Evolutionary conservation across 1,284 basidiomycete genomes (phyloP), one percentile per base, ranked within the genome.

Genomic region (Neotropicomus parvogracilis): DNA sequence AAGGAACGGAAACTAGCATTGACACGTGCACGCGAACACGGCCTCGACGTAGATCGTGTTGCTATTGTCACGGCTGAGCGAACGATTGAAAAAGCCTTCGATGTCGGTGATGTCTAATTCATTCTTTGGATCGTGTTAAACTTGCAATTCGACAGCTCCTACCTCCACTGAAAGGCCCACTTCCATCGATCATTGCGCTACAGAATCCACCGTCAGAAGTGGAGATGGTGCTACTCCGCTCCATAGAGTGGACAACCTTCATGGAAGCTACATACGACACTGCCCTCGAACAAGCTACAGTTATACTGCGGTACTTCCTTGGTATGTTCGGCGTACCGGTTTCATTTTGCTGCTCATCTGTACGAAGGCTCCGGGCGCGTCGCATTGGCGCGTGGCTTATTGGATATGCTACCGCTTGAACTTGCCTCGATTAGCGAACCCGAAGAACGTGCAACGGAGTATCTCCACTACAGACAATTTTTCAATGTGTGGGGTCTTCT

Each of bases 221-320:
- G 1, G 90, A 95, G 63, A 67, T 75, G 34, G 69, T 88, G 40
- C 74, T 99, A 9, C 77, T 97, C 42, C 80, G 92, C 9, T 88
- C 90, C 0, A 85, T 98, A 49, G 95, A 98, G 63, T 99, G 95
- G 95, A 89, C 95, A 38, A 89, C 83, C 0, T 89, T 92, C 65
- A 73, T 80, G 53, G 79, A 83, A 34, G 70, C 77, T 16, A 95
- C 91, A 1, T 82, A 85, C 54, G 70, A 74, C n/a, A 83, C 83
- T 14, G 92, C 92, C 0, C 71, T 97, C 4, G 79, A 87, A 59
- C 89, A 93, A 59, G 83, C 89, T 2, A 92, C 94, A 53, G 83
- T 88, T 33, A 86, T 95, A 43, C 67, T 91, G 48, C 81, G 93
- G 13, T 92, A 91, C 64, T 91, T 95, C 74, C 78, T 97, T 16